Evolutionary conservation across 179 eudicot species (phyloP).

Genomic region (Camellia oleifera): DNA sequence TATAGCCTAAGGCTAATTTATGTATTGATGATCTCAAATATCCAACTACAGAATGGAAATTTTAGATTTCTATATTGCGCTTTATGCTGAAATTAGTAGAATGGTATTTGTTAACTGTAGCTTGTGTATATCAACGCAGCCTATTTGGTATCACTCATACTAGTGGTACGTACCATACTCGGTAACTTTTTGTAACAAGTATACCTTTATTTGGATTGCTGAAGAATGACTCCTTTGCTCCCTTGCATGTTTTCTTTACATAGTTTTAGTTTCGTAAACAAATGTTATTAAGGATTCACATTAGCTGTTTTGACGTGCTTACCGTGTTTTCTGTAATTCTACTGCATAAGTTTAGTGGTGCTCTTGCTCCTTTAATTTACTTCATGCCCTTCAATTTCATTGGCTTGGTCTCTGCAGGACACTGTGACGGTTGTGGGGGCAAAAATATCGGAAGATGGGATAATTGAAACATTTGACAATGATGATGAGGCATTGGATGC

Average conservation of each 20-base stretch:
- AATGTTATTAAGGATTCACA: neutral
- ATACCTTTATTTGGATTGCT: neutral
- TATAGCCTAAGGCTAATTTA: no score
- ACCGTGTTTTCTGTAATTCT: neutral
- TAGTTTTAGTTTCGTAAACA: no score
- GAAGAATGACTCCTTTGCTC: neutral
- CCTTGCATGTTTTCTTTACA: neutral
- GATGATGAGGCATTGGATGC: slow-evolving; percentile 54
- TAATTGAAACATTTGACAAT: slow-evolving; percentile 38
- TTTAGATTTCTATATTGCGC: no score
- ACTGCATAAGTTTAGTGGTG: neutral
- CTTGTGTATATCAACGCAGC: neutral
- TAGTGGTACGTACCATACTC: no score
- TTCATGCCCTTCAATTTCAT: neutral
- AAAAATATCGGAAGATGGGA: slow-evolving; percentile 41
- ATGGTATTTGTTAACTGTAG: neutral
- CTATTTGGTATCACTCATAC: neutral
- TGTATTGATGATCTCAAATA: neutral
- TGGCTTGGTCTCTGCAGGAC: slow-evolving; percentile 36
- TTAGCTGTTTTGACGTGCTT: neutral
- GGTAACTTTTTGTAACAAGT: no score
- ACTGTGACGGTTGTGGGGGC: slow-evolving; percentile 31
- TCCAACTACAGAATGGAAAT: neutral
- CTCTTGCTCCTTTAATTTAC: neutral
- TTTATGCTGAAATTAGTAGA: no score